A percentile compares a stretch with the other conserved stretches of the same genome.
phyloP scores from a whole-genome alignment of 768 basidiomycete species.

The Phlegmacium glaucopus region DNA sequence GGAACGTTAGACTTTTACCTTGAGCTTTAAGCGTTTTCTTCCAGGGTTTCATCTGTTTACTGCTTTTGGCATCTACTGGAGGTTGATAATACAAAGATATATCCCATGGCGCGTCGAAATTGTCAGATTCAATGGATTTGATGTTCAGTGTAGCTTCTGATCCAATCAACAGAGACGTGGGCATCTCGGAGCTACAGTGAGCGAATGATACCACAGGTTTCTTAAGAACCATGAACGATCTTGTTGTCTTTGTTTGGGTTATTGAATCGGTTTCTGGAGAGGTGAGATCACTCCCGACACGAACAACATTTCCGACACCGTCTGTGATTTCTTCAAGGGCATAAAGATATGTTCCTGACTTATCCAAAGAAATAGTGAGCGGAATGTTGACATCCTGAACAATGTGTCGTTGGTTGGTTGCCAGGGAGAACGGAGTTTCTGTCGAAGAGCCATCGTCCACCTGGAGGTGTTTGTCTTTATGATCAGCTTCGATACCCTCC shows the following conservation, averaged over 20 bases:
- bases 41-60: slow-evolving; percentile 55
- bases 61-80: slow-evolving; percentile 29
- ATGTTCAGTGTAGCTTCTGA: slow-evolving; percentile 58
- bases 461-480: slow-evolving; percentile 20
- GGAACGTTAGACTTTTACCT: slow-evolving; percentile 39
- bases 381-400: slow-evolving; percentile 68
- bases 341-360: slow-evolving; percentile 67
- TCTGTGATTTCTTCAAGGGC: slow-evolving; percentile 82
- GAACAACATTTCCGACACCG: slow-evolving; percentile 73
- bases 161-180: slow-evolving; percentile 69
- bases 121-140: slow-evolving; percentile 48
- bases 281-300: slow-evolving; percentile 33
- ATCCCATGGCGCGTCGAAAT: slow-evolving; percentile 68
- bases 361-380: slow-evolving; percentile 57
- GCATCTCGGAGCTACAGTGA: slow-evolving; percentile 66
- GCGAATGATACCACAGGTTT: slow-evolving; percentile 72
- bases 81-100: slow-evolving; percentile 64
- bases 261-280: slow-evolving; percentile 18
- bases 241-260: slow-evolving; percentile 44
- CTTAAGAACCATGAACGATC: slow-evolving; percentile 67
- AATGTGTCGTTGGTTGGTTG: slow-evolving; percentile 13
- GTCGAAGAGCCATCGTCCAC: slow-evolving; percentile 1
- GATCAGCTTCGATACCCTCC: slow-evolving; percentile 75
- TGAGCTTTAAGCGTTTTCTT: slow-evolving; percentile 56
- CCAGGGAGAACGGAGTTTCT: slow-evolving; percentile 3